Evolutionary conservation across 768 basidiomycete species (phyloP), one percentile per base, ranked within the genome.

Genomic region (Termitomyces heimii): DNA sequence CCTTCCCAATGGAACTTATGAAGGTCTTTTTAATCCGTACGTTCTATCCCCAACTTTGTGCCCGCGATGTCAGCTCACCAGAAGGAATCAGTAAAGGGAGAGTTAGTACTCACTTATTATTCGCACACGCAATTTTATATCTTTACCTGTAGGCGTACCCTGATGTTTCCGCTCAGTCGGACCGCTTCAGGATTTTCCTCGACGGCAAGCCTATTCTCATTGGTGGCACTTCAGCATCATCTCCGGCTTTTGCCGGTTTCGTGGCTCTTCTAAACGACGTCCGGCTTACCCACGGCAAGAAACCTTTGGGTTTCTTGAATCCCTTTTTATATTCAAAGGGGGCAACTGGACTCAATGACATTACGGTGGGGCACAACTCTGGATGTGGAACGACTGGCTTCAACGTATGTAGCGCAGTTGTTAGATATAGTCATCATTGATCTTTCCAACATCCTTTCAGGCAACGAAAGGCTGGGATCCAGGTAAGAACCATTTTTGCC

Each of bases 211-310:
- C 71, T 13, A 58, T 57, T n/a, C 65, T 68, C 1, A 76, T 83
- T 55, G 79, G 73, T 1, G 89, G 89, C 34, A 91, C 89, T 1
- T 88, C 86, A 14, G 83, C 84, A 0, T 66, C 86, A 1, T 64
- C 84, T 8, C 88, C 88, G 0, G 76, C 85, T 0, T 85, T 91
- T 57, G 78, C 87, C 6, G 82, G 77, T 26, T 71, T 89, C 52
- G 73, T 88, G 18, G 76, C 86, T 3, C 76, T 89, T 60, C 69
- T 89, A 52, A 88, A 88, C 53, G 85, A 88, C 55, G 83, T 78
- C 2, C 78, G 83, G 8, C 66, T 86, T 26, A 68, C 69, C 2
- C 71, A 70, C 0, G 71, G 73, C 0, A 68, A 73, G 50, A 63
- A 69, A 10, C 55, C 84, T 26, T 70, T 88, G n/a, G 86, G 86